Evolutionary conservation across 306 rosid genomes (phyloP), one percentile per base, ranked within the genome.

Genomic region (Spatholobus suberectus): DNA sequence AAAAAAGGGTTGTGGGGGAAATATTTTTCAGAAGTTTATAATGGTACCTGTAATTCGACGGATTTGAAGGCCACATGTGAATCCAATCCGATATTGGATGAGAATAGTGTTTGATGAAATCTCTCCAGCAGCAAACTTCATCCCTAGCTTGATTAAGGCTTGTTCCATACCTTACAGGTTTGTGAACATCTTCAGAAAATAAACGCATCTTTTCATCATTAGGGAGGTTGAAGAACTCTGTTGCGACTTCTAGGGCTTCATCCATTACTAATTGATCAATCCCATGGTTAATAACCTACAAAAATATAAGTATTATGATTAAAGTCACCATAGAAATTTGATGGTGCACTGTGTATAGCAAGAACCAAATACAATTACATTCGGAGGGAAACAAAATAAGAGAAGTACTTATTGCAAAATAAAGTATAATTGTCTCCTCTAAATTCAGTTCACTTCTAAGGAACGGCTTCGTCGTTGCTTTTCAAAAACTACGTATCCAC

Each of bases 41-140:
- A 3, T 6, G 6, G 29, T 82, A 90, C 92, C 76, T 87, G 75
- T 88, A 90, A 21, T 8, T 55, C 8, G 89, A 51, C 44, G 92
- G 92, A 73, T 90, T 86, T 11, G 89, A 78, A 77, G 94, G 94
- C 91, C 94, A 90, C 61, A 85, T 47, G 54, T 85, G 88, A 77
- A 90, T 81, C 90, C 92, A 90, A 15, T 85, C 75, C 3, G 89
- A 70, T 15, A 90, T 15, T 13, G 94, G 94, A 81, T 86, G 82
- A 55, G 91, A 74, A 81, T 90, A 90, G 46, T 86, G 90, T 70
- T 88, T 88, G 80, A 90, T 78, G 87, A 90, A 90, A 81, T 88
- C 88, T 78, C 94, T 90, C 94, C 92, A 90, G 58, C 81, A 90
- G 66, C 57, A 76, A 37, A 87, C 71, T 78, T 75, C 78, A 73